A percentile compares a stretch with the other conserved stretches of the same genome.
Conservation (phyloP, 139 green algal species). For the Spirogloea muscicola region DNA sequence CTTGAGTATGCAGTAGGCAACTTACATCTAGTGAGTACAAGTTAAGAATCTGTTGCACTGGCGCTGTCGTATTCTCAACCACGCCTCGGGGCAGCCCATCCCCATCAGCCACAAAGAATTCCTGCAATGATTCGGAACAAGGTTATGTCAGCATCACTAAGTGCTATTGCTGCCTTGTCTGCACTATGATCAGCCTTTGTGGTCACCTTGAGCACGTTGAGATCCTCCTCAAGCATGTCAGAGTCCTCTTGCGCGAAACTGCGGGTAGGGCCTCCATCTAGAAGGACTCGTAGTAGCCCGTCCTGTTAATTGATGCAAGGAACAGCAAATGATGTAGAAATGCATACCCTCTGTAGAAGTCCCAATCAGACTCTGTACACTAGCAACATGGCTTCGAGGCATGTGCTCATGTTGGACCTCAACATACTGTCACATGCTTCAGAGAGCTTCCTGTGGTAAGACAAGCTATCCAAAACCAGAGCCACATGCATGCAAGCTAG, state of each 20-base stretch:
- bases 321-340: too few species aligned
- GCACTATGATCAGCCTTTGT: not conserved
- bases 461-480: not conserved
- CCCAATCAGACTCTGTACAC: not conserved
- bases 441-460: not conserved
- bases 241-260: conserved; percentile 25
- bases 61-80: conserved; percentile 28
- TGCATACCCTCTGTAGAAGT: not conserved
- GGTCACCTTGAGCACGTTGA: conserved; percentile 38
- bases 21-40: conserved; percentile 43
- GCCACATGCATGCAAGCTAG: not conserved
- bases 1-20: not conserved
- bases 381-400: not conserved
- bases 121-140: conserved; percentile 11
- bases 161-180: not conserved
- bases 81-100: conserved; percentile 27
- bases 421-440: not conserved
- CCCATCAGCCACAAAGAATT: conserved; percentile 45
- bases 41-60: conserved; percentile 26
- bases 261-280: conserved; percentile 37
- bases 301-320: conserved; percentile 34
- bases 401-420: not conserved
- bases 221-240: conserved; percentile 44
- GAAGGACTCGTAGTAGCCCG: conserved; percentile 34
- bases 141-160: not conserved